A percentile compares a stretch with the other conserved stretches of the same genome.
Conservation (phyloP, 306 rosid genomes). For the Oemleria cerasiformis region DNA sequence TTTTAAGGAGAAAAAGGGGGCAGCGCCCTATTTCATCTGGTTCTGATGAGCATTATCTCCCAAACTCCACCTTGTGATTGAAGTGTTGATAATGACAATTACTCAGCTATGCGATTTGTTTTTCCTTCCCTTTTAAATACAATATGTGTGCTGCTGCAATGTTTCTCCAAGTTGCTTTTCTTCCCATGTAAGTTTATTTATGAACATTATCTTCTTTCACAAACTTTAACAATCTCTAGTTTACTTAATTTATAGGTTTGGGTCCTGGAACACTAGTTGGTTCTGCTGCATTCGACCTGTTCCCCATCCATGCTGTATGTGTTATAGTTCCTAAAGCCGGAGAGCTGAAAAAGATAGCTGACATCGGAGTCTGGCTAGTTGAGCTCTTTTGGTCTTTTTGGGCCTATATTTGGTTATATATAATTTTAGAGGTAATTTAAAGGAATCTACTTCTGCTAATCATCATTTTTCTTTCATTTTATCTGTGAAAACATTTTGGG, state of each 20-base stretch:
- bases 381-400: conserved; percentile 97
- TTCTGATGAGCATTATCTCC: background rate
- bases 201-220: background rate
- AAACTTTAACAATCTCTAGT: conserved; percentile 13
- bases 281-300: conserved; percentile 96
- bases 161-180: background rate
- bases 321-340: conserved; percentile 87
- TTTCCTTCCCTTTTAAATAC: background rate
- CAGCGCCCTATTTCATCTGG: background rate
- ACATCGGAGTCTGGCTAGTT: conserved; percentile 92
- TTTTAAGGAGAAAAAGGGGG: background rate
- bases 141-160: background rate
- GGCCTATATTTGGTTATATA: conserved; percentile 96
- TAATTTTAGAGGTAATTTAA: conserved; percentile 74
- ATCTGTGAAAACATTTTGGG: background rate
- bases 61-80: background rate
- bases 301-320: conserved; percentile 95
- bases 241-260: conserved; percentile 58
- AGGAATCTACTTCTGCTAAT: conserved; percentile 20
- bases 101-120: background rate
- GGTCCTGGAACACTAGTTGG: conserved; percentile 99
- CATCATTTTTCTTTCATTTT: conserved; percentile 16
- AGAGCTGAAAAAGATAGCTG: conserved; percentile 86
- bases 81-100: background rate
- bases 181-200: background rate